phyloP scores from a whole-genome alignment of 805 yeast species.

The Lipomyces lipofer region DNA sequence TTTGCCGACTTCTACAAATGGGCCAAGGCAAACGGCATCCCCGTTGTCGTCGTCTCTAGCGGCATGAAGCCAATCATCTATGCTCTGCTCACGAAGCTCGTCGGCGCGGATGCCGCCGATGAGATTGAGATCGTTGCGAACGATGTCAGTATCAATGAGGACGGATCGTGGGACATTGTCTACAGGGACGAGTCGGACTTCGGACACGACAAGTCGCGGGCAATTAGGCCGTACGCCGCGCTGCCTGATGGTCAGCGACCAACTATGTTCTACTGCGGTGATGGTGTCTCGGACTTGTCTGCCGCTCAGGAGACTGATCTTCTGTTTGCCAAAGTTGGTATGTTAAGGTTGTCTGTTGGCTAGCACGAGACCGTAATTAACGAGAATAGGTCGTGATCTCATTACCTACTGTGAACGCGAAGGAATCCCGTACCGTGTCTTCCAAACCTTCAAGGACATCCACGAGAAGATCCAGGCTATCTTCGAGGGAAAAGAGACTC shows the following conservation, averaged over 20 bases:
- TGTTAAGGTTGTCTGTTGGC: too few species aligned
- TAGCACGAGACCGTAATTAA: too few species aligned
- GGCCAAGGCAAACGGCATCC: conserved; percentile 70
- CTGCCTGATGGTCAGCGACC: conserved; percentile 51
- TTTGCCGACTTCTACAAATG: conserved; percentile 78
- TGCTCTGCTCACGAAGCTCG: conserved; percentile 69
- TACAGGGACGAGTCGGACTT: conserved; percentile 82
- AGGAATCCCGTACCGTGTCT: conserved; percentile 80
- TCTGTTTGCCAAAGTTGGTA: conserved; percentile 89
- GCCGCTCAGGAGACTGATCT: conserved; percentile 96
- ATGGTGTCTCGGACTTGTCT: conserved; percentile 91
- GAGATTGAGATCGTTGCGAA: conserved; percentile 82
- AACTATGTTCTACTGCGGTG: conserved; percentile 88
- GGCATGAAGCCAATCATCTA: conserved; percentile 94
- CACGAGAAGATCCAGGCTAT: conserved; percentile 59
- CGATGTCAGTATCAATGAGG: conserved; percentile 57
- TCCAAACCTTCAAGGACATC: conserved; percentile 74
- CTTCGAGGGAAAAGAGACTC: conserved; percentile 44
- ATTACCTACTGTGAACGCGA: conserved; percentile 80
- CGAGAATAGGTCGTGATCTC: conserved; percentile 85
- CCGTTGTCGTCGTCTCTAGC: conserved; percentile 82
- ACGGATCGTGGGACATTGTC: conserved; percentile 76
- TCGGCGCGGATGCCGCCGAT: conserved; percentile 72
- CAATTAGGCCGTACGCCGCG: conserved; percentile 56
- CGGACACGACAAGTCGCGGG: conserved; percentile 92